Conservation (phyloP, 108 stramenopile genomes). For the Aurantiochytrium sp. region DNA sequence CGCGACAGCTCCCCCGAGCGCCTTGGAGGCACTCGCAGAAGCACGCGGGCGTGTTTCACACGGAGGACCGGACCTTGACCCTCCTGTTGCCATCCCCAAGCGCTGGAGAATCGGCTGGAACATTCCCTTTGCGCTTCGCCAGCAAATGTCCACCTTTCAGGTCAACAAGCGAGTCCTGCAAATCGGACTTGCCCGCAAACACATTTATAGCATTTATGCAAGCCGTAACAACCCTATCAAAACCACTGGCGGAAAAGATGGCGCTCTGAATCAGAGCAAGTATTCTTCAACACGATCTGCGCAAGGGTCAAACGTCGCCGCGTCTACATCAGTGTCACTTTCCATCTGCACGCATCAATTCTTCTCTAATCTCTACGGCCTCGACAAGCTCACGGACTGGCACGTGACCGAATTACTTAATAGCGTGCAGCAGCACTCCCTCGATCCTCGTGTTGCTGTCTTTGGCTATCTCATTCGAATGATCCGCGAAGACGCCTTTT, state of each 20-base stretch:
- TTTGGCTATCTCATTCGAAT: neutral
- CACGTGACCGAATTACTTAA: neutral
- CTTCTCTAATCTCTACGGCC: neutral
- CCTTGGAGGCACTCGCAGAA: neutral
- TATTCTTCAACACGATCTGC: neutral
- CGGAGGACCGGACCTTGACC: neutral
- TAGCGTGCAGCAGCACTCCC: neutral
- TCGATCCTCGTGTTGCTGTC: neutral
- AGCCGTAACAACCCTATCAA: neutral
- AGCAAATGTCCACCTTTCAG: neutral
- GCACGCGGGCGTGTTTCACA: neutral
- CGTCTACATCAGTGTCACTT: neutral
- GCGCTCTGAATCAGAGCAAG: neutral
- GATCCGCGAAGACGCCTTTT: neutral
- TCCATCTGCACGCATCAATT: neutral
- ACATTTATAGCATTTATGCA: neutral
- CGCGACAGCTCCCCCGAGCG: neutral
- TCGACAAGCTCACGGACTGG: conserved; percentile 13
- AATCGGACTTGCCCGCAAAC: neutral
- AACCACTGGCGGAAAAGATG: neutral
- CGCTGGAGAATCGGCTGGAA: neutral
- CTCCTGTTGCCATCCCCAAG: neutral
- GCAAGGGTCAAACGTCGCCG: no score
- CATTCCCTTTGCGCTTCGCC: neutral
- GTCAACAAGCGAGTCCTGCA: neutral